Evolutionary conservation across 371 early-diverging fungal species (phyloP).

Genomic region (Apophysomyces sp.): DNA sequence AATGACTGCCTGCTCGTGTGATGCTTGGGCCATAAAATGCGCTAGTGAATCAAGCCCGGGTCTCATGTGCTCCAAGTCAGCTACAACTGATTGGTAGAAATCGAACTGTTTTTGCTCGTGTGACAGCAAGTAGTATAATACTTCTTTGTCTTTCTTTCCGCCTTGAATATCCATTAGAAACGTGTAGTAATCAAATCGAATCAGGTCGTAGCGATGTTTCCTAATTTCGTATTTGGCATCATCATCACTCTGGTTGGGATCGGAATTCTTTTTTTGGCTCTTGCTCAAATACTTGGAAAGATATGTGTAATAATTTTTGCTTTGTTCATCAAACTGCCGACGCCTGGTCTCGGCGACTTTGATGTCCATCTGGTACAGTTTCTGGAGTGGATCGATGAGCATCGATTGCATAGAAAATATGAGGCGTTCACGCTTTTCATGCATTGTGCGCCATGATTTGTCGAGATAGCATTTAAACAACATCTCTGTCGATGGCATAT

Average conservation of each 20-base stretch:
- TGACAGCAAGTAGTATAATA: slow-evolving; percentile 54
- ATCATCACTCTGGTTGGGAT: neutral
- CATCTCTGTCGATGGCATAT: slow-evolving; percentile 40
- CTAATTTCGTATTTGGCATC: slow-evolving; percentile 16
- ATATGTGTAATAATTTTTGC: slow-evolving; percentile 60
- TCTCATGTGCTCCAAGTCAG: slow-evolving; percentile 10
- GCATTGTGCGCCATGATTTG: slow-evolving; percentile 27
- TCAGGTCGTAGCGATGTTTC: slow-evolving; percentile 57
- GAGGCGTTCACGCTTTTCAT: slow-evolving; percentile 28
- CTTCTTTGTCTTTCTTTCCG: slow-evolving; percentile 65
- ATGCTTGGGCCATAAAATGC: slow-evolving; percentile 31
- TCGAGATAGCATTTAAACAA: slow-evolving; percentile 39
- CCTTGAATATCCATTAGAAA: slow-evolving; percentile 66
- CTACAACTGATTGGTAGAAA: slow-evolving; percentile 26
- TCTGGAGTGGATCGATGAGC: slow-evolving; percentile 55
- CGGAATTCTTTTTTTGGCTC: slow-evolving; percentile 7
- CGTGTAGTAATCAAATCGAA: slow-evolving; percentile 66
- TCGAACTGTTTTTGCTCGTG: slow-evolving; percentile 58
- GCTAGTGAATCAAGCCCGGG: slow-evolving; percentile 36
- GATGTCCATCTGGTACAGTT: slow-evolving; percentile 59
- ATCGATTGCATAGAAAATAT: slow-evolving; percentile 46
- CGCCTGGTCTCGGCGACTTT: slow-evolving; percentile 58
- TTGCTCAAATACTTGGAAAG: slow-evolving; percentile 56
- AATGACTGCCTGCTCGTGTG: slow-evolving; percentile 33
- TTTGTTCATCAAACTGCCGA: slow-evolving; percentile 63